These are phyloP conservation scores for Neoscytalidium dimidiatum DNA, from an alignment of 2,329 filamentous ascomycete genomes.

Conservation along the genomic window DNA sequence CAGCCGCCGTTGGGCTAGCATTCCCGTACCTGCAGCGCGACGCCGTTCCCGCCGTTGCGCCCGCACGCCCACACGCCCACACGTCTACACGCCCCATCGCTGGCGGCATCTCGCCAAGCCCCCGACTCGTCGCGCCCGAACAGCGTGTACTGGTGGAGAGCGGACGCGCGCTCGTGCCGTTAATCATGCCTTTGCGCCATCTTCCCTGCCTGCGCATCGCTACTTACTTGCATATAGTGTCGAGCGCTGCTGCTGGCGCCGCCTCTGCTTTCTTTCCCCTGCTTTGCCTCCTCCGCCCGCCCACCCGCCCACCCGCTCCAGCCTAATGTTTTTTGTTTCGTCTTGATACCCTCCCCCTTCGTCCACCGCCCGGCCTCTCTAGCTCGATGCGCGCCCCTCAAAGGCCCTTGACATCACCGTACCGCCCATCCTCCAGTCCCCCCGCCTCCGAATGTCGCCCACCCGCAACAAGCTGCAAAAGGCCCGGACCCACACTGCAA, in stretches of 20 bases:
- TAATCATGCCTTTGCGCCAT: conserved; percentile 17
- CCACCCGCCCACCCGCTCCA: neutral
- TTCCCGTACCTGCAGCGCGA: conserved; percentile 15
- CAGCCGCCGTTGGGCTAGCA: conserved; percentile 1
- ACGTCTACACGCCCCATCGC: too few species aligned
- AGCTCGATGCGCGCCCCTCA: neutral
- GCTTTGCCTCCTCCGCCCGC: neutral
- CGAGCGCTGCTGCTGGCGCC: neutral
- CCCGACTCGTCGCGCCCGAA: conserved; percentile 5
- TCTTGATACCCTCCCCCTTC: conserved; percentile 5
- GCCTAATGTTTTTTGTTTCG: neutral
- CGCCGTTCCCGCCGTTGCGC: conserved; percentile 5
- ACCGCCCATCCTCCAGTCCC: neutral
- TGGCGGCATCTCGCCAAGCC: conserved; percentile 9
- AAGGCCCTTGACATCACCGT: neutral
- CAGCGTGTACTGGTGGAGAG: conserved; percentile 13
- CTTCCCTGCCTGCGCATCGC: conserved; percentile 15
- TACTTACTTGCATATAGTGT: conserved; percentile 17
- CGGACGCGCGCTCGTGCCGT: conserved; percentile 1
- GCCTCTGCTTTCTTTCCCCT: neutral
- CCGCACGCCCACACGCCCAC: too few species aligned
- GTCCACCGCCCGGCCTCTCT: neutral
- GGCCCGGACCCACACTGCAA: conserved; percentile 1
- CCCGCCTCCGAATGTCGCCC: neutral
- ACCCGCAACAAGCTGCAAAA: conserved; percentile 1